Base-by-base conservation (phyloP, 306 rosid species). In the Sesbania bispinosa region DNA sequence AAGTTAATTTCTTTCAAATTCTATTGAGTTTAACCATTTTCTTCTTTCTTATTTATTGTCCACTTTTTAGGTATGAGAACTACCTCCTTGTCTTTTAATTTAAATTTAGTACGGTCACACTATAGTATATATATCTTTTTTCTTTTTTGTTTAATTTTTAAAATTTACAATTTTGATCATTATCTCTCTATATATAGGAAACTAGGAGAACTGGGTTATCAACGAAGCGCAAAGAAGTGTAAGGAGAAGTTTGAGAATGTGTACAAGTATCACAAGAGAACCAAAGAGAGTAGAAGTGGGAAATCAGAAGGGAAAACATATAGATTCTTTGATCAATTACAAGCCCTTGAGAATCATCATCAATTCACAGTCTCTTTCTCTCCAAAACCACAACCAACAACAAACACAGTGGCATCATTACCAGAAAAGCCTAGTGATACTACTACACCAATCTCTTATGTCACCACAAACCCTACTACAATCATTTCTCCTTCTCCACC, bases 201-300 rank as follows among this genome's bases (percentile, higher is more conserved):
- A 82, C 85, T 94, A 42, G 87, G 67, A 21, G 89, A 73, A 63
- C 82, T 83, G 75, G 97, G 99, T 4, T 94, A 87, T 66, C 64
- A 85, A 6, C 54, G 96, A 83, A 94, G 89, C 54, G 86, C 97
- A 46, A 94, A 91, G 83, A 94, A 94, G 77, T 94, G 99, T 86
- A 94, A 83, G 65, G 99, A 94, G 80, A 94, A 94, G 79, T 94
- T 94, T 45, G 99, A 94, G 86, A 94, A 94, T 47, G 95, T 94
- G 16, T 91, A 87, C 80, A 94, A 94, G 77, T 94, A 94, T 77
- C 97, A 94, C 84, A 87, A 83, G 51, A 89, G 99, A 80, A 94
- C 99, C 63, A 94, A 88, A 89, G 95, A 89, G 59, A 79, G 89
- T 11, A 79, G 97, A 36, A 80, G 83, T 39, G 94, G 87, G 1